Conservation (phyloP, 495 filamentous ascomycete genomes). For the Cairneyella variabilis region DNA sequence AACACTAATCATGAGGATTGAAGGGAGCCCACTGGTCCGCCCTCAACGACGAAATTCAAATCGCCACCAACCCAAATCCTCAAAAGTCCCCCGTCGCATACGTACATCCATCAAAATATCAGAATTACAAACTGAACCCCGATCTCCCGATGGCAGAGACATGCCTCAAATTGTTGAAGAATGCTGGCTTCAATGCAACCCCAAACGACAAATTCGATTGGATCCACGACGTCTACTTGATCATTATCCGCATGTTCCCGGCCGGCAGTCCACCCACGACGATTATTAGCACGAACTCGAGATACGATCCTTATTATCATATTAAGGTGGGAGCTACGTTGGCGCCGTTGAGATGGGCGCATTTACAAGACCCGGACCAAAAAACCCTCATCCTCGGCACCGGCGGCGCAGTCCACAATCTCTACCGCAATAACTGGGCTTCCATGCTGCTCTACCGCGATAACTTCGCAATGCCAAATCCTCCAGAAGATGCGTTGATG, state of each 20-base stretch:
- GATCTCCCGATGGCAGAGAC: slow-evolving; percentile 45
- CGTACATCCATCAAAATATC: slow-evolving; percentile 56
- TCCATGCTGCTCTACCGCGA: slow-evolving; percentile 56
- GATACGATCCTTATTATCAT: slow-evolving; percentile 60
- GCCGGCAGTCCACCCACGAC: slow-evolving; percentile 51
- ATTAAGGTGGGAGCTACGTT: slow-evolving; percentile 49
- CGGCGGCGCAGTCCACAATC: slow-evolving; percentile 60
- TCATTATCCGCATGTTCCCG: slow-evolving; percentile 63
- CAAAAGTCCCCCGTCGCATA: slow-evolving; percentile 54
- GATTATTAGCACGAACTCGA: slow-evolving; percentile 52
- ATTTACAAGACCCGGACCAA: slow-evolving; percentile 34
- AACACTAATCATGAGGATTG: no score
- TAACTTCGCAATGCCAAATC: slow-evolving; percentile 54
- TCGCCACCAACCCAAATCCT: slow-evolving; percentile 52
- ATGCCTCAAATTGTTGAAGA: slow-evolving; percentile 40
- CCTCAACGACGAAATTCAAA: slow-evolving; percentile 43
- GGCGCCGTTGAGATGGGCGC: slow-evolving; percentile 41
- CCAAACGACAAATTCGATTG: slow-evolving; percentile 52
- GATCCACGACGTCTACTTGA: slow-evolving; percentile 63
- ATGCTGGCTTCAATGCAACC: slow-evolving; percentile 45
- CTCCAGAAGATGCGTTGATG: slow-evolving; percentile 51
- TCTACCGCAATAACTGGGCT: slow-evolving; percentile 58
- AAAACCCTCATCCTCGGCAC: slow-evolving; percentile 54
- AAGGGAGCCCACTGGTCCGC: slow-evolving; percentile 63
- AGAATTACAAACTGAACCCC: slow-evolving; percentile 49